Conservation (phyloP, 306 rosid species). For the Lupinus albus region DNA sequence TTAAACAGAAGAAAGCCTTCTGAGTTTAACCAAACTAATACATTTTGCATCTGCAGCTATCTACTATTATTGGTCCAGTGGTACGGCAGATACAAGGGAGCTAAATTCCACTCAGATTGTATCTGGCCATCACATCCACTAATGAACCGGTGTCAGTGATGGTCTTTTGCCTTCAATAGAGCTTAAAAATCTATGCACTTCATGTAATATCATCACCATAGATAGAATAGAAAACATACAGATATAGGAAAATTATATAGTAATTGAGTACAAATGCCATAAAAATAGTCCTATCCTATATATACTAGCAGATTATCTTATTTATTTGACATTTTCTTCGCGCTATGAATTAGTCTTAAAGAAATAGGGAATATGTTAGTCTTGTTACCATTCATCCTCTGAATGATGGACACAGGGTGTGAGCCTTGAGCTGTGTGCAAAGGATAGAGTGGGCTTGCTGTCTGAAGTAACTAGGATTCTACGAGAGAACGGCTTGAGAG, state of each 20-base stretch:
- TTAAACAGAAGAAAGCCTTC: conserved; percentile 22
- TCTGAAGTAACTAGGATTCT: conserved; percentile 76
- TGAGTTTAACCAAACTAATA: conserved; percentile 27
- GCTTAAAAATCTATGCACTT: conserved; percentile 34
- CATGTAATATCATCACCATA: conserved; percentile 27
- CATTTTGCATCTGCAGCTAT: conserved; percentile 38
- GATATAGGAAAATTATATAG: not conserved
- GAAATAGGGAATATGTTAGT: conserved; percentile 1
- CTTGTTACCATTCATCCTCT: conserved; percentile 38
- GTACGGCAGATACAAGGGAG: conserved; percentile 37
- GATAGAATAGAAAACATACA: not conserved
- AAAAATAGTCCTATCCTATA: not conserved
- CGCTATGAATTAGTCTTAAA: not conserved
- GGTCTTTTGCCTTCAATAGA: conserved; percentile 38
- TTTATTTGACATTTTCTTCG: not conserved
- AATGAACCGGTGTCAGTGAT: conserved; percentile 33
- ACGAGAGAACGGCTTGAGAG: conserved; percentile 71
- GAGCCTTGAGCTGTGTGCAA: conserved; percentile 72
- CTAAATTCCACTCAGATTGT: conserved; percentile 34
- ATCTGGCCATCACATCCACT: conserved; percentile 36
- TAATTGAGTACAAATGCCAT: not conserved
- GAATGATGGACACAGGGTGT: conserved; percentile 58
- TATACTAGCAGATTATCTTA: not conserved
- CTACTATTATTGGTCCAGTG: conserved; percentile 26
- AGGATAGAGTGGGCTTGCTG: conserved; percentile 73